phyloP scores from a whole-genome alignment of 179 eudicot species.

The Spinacia oleracea region DNA sequence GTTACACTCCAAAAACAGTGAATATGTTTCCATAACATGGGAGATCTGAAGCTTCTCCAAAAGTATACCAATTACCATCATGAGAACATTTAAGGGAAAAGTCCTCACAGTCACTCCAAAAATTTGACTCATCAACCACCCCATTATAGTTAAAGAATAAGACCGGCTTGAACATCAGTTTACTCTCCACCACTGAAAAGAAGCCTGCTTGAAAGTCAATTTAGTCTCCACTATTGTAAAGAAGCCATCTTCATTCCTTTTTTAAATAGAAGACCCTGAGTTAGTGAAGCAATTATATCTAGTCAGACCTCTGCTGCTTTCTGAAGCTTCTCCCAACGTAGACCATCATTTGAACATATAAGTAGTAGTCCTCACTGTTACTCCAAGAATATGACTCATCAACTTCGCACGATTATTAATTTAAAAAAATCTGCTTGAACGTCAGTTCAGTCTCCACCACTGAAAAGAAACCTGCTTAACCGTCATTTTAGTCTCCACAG shows the following conservation, averaged over 20 bases:
- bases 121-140: background rate
- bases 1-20: background rate
- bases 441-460: background rate
- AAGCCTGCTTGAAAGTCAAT: background rate
- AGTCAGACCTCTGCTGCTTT: background rate
- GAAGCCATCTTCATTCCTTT: background rate
- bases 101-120: background rate
- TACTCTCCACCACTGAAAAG: background rate
- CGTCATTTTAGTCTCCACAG: background rate
- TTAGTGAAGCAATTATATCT: background rate
- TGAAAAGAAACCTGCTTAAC: background rate
- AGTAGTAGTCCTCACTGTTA: background rate
- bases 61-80: background rate
- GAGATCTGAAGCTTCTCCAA: background rate
- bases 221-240: background rate
- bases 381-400: background rate
- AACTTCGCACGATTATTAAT: background rate
- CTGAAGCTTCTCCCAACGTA: background rate
- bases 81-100: background rate
- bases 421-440: background rate
- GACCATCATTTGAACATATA: background rate
- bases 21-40: background rate
- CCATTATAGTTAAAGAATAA: background rate
- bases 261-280: background rate
- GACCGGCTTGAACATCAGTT: background rate